Conservation (phyloP, 1,284 basidiomycete species). For the Malassezia psittaci region DNA sequence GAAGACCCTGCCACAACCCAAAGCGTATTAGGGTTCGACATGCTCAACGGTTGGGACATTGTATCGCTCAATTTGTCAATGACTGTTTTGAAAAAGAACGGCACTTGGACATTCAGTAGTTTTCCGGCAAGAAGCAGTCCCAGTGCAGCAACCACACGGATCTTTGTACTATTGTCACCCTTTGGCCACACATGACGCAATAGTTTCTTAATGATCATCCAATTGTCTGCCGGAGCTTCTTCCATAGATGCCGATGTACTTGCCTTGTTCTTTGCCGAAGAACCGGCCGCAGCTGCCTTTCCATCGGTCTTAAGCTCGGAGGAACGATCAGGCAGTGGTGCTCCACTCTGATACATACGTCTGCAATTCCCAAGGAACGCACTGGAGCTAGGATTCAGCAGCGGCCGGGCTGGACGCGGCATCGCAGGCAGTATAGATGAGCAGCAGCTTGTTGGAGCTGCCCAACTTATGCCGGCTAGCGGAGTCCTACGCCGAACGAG, state of each 20-base stretch:
- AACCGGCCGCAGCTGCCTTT: no score
- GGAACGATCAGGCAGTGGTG: no score
- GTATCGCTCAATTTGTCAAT: slow-evolving; percentile 70
- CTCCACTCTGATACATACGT: no score
- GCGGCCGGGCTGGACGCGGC: no score
- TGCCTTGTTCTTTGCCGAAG: no score
- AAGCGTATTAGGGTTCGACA: slow-evolving; percentile 67
- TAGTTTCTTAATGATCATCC: slow-evolving; percentile 54
- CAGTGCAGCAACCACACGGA: slow-evolving; percentile 72
- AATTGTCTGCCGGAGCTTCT: slow-evolving; percentile 42
- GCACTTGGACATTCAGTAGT: slow-evolving; percentile 93
- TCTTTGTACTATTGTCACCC: slow-evolving; percentile 52
- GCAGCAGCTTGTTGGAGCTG: no score
- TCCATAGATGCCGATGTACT: neutral
- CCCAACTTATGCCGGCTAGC: no score
- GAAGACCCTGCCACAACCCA: slow-evolving; percentile 83
- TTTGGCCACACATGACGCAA: slow-evolving; percentile 56
- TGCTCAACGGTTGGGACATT: slow-evolving; percentile 53
- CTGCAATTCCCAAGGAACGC: no score
- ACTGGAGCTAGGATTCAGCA: no score
- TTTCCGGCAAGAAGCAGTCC: slow-evolving; percentile 74
- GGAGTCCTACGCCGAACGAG: no score
- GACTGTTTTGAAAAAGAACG: slow-evolving; percentile 83
- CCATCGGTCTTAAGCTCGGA: no score
- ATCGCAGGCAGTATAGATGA: no score